These are phyloP conservation scores for Elaeis guineensis DNA, from an alignment of 176 grass and related monocot genomes.

Conservation along the genomic window DNA sequence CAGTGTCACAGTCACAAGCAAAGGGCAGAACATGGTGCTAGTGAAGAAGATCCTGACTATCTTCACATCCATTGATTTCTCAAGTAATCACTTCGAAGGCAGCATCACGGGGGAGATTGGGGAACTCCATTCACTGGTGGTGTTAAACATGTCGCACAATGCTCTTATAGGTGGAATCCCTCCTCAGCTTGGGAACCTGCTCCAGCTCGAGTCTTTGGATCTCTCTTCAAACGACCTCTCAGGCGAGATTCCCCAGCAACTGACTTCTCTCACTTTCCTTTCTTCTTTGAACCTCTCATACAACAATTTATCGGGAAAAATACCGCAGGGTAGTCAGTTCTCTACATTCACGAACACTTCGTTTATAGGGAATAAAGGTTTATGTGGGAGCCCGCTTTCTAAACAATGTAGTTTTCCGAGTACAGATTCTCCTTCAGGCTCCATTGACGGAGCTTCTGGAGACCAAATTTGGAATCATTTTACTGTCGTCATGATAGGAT, in stretches of 20 bases:
- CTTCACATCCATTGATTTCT: constrained; percentile 35
- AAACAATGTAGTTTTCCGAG: background rate
- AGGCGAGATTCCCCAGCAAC: constrained; percentile 28
- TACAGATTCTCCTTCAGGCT: background rate
- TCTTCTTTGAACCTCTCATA: constrained; percentile 33
- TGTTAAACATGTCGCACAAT: constrained; percentile 43
- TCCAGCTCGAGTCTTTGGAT: constrained; percentile 40
- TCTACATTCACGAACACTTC: constrained; percentile 24
- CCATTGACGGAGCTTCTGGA: too few relatives aligned
- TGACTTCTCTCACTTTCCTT: constrained; percentile 34
- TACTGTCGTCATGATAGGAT: too few relatives aligned
- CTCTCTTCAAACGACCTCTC: constrained; percentile 38
- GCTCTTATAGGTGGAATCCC: constrained; percentile 25
- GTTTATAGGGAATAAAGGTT: constrained; percentile 23
- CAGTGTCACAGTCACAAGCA: constrained; percentile 28
- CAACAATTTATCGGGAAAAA: constrained; percentile 30
- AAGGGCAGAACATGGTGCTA: constrained; percentile 19
- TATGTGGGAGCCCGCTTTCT: constrained; percentile 25
- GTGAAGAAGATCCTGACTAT: constrained; percentile 25
- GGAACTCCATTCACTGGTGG: constrained; percentile 20
- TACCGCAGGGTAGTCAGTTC: constrained; percentile 29
- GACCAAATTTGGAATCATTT: too few relatives aligned
- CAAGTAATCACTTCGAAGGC: constrained; percentile 28
- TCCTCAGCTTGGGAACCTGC: constrained; percentile 17
- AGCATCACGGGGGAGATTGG: constrained; percentile 30